Evolutionary conservation across 2,329 filamentous ascomycete species (phyloP), one percentile per base, ranked within the genome.

Genomic region (Pyrenophora graminea): DNA sequence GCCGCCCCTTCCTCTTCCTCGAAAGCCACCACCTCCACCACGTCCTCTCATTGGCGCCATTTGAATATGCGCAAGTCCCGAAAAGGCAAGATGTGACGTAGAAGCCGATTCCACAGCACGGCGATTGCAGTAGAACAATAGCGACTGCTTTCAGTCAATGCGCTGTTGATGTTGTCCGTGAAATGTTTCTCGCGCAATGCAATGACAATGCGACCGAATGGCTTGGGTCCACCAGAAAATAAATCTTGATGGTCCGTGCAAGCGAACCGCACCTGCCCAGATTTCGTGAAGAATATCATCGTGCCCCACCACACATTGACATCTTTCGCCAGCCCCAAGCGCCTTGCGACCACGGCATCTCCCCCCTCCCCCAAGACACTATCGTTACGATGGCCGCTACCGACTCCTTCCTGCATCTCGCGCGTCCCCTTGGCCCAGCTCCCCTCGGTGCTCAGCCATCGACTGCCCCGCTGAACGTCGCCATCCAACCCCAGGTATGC

Each of bases 341-440:
- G 53, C 45, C 44, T 48, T 51, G 45, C 30, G 43, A 55, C 37
- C 45, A 34, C 61, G 44, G 45, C 57, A 51, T 39, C 45, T 15
- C 38, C 48, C 48, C 33, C 48, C 33, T 33, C n/a, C 25, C 8
- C 15, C 41, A 32, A n/a, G 31, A n/a, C 3, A 25, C 27, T 32
- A 31, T 38, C 43, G 32, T 21, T 45, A 91, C 70, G 77, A 96
- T 96, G 91, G 88, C 90, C 76, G 79, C 86, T 74, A 82, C 85
- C 69, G 89, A 93, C 76, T 88, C 89, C 61, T 97, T 96, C 81
- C 86, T 97, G 70, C 94, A 99, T 77, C 88, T 99, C 64, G 88
- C 93, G 72, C 87, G 94, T 76, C 94, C 94, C 69, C 82, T 97
- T 61, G 91, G 91, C 75, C 91, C 91, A 64, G 86, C 88, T 58